These are phyloP conservation scores for Magnaporthiopsis poae DNA, from an alignment of 2,329 filamentous ascomycete genomes.

Conservation along the genomic window DNA sequence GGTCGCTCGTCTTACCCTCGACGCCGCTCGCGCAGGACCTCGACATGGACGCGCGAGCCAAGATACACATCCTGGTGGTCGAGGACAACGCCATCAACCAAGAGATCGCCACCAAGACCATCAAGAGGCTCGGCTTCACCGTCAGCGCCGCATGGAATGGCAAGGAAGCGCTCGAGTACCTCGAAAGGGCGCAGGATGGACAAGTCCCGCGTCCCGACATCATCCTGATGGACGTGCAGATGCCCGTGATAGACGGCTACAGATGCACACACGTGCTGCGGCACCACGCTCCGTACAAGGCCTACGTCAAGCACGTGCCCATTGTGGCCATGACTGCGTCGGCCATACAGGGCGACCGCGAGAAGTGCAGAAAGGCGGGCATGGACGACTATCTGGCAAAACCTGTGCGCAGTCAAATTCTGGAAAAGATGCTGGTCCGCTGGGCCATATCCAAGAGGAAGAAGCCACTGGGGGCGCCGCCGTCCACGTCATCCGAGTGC, in stretches of 20 bases:
- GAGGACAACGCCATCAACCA: conserved; percentile 55
- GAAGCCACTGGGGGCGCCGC: conserved; percentile 6
- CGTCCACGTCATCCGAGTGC: background rate
- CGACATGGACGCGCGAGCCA: conserved; percentile 46
- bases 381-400: conserved; percentile 49
- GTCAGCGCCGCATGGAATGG: conserved; percentile 68
- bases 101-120: conserved; percentile 54
- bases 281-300: conserved; percentile 55
- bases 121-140: conserved; percentile 62
- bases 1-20: conserved; percentile 19
- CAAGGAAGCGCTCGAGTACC: conserved; percentile 66
- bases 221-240: conserved; percentile 70
- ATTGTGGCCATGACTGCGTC: conserved; percentile 48
- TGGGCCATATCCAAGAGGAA: conserved; percentile 15
- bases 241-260: conserved; percentile 70
- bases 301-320: conserved; percentile 44
- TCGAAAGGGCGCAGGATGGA: conserved; percentile 43
- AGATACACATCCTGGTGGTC: conserved; percentile 63
- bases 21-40: conserved; percentile 36
- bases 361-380: conserved; percentile 40
- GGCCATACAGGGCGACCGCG: conserved; percentile 44
- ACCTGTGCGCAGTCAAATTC: conserved; percentile 38
- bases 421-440: conserved; percentile 31
- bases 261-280: conserved; percentile 64
- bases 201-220: conserved; percentile 55